Base-by-base conservation (phyloP, 805 yeast species). In the Nakazawaea sp. region DNA sequence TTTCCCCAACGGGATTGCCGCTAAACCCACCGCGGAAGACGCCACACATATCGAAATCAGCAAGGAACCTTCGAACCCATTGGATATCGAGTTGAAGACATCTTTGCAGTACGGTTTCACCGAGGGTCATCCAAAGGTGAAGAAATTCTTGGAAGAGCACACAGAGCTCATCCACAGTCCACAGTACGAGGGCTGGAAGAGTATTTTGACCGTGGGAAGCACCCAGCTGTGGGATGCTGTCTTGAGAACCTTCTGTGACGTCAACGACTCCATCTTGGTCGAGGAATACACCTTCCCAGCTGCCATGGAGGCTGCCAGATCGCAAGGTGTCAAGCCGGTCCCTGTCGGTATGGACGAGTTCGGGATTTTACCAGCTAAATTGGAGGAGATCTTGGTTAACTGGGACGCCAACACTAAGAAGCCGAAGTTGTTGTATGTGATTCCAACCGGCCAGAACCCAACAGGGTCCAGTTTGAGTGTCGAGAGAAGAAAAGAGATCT, bases 361-460 rank as follows among this genome's bases (percentile, higher is more conserved):
- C 36, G 90, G 92, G 32, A 64, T 83, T 24, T 51, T 77, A 32
- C 82, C 85, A 1, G 73, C 66, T 11, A 66, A 68, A 23, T 62
- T 86, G 42, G 79, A 64, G 5, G 64, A 64, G 30, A 45, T 70
- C 30, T 67, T 86, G 48, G 67, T 64, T 31, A 67, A 69, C 46
- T 87, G 92, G 92, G 71, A 68, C 36, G 36, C 49, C 28, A n/a
- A n/a, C n/a, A n/a, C n/a, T n/a, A 49, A 59, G 19, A 66, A 60
- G 27, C 97, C 97, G 47, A 87, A 82, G 60, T 65, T 90, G 43
- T 68, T 90, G 49, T 92, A 92, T 74, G 79, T 92, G 28, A 86
- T 90, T 50, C 81, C 92, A 47, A 92, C 97, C 7, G 98, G 98
- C 45, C 97, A 92, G 67, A 90, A 90, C 71, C 98, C 98, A 45